These are phyloP conservation scores for Biscutella laevigata DNA, from an alignment of 441 rosid species.

Conservation along the genomic window DNA sequence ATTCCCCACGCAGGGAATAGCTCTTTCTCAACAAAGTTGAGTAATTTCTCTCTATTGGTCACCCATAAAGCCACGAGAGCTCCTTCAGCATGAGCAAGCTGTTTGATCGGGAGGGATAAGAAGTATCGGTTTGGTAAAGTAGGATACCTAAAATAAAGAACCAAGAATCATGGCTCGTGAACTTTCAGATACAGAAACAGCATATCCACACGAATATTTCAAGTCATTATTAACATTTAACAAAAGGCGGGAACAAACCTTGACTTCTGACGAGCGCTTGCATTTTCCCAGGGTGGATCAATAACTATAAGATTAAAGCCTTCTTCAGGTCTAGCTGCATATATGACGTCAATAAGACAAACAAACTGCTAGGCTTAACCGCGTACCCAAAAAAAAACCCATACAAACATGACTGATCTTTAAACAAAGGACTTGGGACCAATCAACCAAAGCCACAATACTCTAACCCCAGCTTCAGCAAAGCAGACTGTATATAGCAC, in stretches of 20 bases:
- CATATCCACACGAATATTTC: neutral
- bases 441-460: neutral
- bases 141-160: conserved; percentile 50
- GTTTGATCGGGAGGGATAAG: conserved; percentile 69
- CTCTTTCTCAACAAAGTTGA: conserved; percentile 59
- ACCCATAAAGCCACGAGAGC: conserved; percentile 89
- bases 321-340: conserved; percentile 46
- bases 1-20: conserved; percentile 77
- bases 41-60: conserved; percentile 81
- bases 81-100: conserved; percentile 60
- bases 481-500: too few relatives aligned
- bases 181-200: neutral
- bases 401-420: neutral
- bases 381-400: too few relatives aligned
- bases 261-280: conserved; percentile 74
- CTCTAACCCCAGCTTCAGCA: neutral
- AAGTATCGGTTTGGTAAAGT: conserved; percentile 74
- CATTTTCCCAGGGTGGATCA: conserved; percentile 97
- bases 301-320: conserved; percentile 68
- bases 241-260: conserved; percentile 36
- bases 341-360: conserved; percentile 1
- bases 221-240: too few relatives aligned
- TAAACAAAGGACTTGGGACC: neutral
- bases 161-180: neutral
- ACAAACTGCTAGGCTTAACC: neutral